These are phyloP conservation scores for Nothopassalora personata DNA, from an alignment of 2,329 filamentous ascomycete species.

Conservation along the genomic window DNA sequence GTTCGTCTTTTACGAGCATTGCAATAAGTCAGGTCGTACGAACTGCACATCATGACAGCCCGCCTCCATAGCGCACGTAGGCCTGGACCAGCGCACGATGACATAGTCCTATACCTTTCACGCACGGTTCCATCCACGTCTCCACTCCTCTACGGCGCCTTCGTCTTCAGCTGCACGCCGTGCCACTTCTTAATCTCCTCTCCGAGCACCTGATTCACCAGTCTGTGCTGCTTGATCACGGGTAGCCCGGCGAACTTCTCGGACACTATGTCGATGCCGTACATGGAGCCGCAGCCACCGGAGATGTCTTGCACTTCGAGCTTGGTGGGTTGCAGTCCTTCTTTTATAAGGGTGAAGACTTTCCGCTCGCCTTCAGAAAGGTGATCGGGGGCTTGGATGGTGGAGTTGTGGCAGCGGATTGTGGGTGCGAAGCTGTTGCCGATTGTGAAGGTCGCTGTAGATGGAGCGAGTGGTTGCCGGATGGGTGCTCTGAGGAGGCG, in stretches of 20 bases:
- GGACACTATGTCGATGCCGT: slow-evolving; percentile 72
- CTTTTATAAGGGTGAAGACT: slow-evolving; percentile 44
- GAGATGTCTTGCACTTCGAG: slow-evolving; percentile 68
- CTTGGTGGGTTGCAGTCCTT: slow-evolving; percentile 38
- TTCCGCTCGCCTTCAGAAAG: slow-evolving; percentile 43
- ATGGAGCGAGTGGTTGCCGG: not conserved
- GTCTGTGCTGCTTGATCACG: slow-evolving; percentile 74
- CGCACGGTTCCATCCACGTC: not conserved
- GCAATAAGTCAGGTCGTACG: not conserved
- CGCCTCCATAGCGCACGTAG: not conserved
- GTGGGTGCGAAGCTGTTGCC: not conserved
- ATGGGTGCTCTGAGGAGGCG: not conserved
- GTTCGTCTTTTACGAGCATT: not conserved
- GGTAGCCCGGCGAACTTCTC: slow-evolving; percentile 63
- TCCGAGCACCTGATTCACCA: slow-evolving; percentile 69
- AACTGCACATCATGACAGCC: not conserved
- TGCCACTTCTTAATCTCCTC: slow-evolving; percentile 79
- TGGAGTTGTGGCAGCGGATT: not conserved
- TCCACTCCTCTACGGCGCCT: slow-evolving; percentile 35
- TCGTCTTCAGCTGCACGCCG: slow-evolving; percentile 73
- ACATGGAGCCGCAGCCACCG: slow-evolving; percentile 83
- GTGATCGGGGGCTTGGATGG: slow-evolving; percentile 42
- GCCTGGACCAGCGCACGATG: not conserved
- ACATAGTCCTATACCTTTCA: not conserved
- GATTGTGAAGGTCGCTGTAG: not conserved